These are phyloP conservation scores for Colletotrichum noveboracense DNA, from an alignment of 2,329 filamentous ascomycete species.

Conservation along the genomic window DNA sequence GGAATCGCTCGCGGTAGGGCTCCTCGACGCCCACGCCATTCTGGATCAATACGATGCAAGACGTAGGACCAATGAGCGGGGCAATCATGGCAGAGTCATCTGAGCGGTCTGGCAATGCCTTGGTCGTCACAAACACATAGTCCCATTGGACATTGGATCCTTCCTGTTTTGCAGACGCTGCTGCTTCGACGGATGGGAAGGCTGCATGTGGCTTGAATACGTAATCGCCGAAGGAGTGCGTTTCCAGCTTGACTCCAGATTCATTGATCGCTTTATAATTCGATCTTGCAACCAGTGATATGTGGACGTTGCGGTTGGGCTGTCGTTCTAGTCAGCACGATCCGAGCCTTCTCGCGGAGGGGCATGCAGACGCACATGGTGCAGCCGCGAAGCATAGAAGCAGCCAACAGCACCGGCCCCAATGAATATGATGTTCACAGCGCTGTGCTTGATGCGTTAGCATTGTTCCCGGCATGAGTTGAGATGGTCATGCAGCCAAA, in stretches of 20 bases:
- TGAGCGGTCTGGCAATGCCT: constrained; percentile 69
- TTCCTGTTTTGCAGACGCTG: constrained; percentile 33
- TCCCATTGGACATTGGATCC: constrained; percentile 42
- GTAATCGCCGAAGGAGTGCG: constrained; percentile 71
- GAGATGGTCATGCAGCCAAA: not conserved
- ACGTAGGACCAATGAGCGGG: constrained; percentile 59
- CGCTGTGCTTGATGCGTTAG: constrained; percentile 31
- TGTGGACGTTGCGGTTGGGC: constrained; percentile 57
- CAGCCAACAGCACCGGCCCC: constrained; percentile 76
- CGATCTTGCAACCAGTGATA: constrained; percentile 75
- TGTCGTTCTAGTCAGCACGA: constrained; percentile 29
- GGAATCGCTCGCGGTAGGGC: constrained; percentile 68
- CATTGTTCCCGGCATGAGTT: not conserved
- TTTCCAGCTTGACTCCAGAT: constrained; percentile 68
- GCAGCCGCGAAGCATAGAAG: constrained; percentile 74
- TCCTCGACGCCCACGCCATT: constrained; percentile 75
- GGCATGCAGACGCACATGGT: constrained; percentile 47
- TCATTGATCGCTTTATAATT: constrained; percentile 70
- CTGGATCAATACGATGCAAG: constrained; percentile 71
- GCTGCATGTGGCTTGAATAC: constrained; percentile 65
- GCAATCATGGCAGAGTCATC: constrained; percentile 67
- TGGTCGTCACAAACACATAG: constrained; percentile 73
- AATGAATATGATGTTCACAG: constrained; percentile 68
- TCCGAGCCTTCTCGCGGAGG: not conserved
- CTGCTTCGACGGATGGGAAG: constrained; percentile 67